phyloP scores from a whole-genome alignment of 2,329 filamentous ascomycete species.

The Verticillium klebahnii region DNA sequence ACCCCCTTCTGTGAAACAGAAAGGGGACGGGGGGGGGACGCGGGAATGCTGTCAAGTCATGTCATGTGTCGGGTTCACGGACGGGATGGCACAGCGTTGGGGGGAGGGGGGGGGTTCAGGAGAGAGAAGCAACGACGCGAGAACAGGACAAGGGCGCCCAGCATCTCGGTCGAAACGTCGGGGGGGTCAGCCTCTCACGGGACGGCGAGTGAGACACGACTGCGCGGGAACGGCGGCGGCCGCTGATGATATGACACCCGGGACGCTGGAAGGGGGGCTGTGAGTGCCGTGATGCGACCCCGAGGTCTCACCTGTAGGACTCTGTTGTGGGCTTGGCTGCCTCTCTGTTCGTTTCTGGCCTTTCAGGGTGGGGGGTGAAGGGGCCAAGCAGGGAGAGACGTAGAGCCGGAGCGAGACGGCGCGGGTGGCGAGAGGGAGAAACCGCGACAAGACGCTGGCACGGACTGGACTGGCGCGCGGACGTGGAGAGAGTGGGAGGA shows the following conservation, averaged over 20 bases:
- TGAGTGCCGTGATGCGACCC: not conserved
- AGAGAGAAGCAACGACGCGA: no score
- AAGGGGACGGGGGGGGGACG: no score
- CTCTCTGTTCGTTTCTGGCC: no score
- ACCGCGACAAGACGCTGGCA: not conserved
- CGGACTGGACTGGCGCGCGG: not conserved
- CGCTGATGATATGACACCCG: not conserved
- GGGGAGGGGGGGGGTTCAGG: no score
- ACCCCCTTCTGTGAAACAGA: no score
- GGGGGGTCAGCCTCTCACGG: not conserved
- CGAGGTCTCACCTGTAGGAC: no score
- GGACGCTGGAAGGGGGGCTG: not conserved
- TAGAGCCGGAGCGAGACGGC: not conserved
- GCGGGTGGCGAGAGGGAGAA: not conserved
- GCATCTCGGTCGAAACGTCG: not conserved
- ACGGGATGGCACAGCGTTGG: no score
- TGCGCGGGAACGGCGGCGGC: not conserved
- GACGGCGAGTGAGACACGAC: not conserved
- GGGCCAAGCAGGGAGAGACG: not conserved
- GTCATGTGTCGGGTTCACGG: no score
- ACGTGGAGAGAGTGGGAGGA: not conserved
- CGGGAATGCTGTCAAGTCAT: no score
- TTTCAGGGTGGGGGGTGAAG: no score
- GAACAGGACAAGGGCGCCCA: not conserved
- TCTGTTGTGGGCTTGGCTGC: no score